These are phyloP conservation scores for Ascochyta clinopodiicola DNA, from an alignment of 2,329 filamentous ascomycete genomes.

Conservation along the genomic window DNA sequence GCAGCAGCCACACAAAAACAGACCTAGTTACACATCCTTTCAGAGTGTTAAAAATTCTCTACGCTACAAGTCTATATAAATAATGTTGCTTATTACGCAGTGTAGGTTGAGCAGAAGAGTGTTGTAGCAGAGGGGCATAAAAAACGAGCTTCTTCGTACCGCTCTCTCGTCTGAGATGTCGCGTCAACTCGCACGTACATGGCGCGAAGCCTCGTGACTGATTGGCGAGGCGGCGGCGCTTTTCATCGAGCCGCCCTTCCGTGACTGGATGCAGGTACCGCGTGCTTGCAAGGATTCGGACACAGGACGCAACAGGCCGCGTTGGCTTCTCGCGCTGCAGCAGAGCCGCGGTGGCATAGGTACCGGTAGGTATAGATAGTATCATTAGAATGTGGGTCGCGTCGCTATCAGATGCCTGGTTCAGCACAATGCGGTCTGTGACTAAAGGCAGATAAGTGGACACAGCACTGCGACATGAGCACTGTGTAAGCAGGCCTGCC, in stretches of 20 bases:
- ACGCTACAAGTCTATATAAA: too few species aligned
- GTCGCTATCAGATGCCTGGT: slow-evolving; percentile 10
- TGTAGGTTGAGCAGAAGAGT: too few species aligned
- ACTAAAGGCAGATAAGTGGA: slow-evolving; percentile 17
- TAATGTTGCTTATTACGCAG: too few species aligned
- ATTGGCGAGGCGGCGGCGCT: slow-evolving; percentile 7
- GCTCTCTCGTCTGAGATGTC: not conserved
- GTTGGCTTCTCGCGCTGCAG: slow-evolving; percentile 2
- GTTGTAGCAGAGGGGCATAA: too few species aligned
- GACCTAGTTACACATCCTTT: too few species aligned
- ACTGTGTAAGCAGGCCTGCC: slow-evolving; percentile 33
- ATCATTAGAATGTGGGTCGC: not conserved
- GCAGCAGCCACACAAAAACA: too few species aligned
- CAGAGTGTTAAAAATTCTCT: too few species aligned
- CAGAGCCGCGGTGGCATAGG: slow-evolving; percentile 8
- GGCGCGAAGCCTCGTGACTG: slow-evolving; percentile 12
- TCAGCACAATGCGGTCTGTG: not conserved
- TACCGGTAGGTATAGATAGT: too few species aligned
- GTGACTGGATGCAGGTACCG: slow-evolving; percentile 13
- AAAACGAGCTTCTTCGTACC: not conserved
- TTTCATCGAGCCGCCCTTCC: not conserved
- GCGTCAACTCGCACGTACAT: slow-evolving; percentile 16
- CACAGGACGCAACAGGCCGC: not conserved
- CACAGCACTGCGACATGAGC: slow-evolving; percentile 14
- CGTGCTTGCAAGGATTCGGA: not conserved